Evolutionary conservation across 2,329 filamentous ascomycete species (phyloP), one percentile per base, ranked within the genome.

Genomic region (Colletotrichum sp.): DNA sequence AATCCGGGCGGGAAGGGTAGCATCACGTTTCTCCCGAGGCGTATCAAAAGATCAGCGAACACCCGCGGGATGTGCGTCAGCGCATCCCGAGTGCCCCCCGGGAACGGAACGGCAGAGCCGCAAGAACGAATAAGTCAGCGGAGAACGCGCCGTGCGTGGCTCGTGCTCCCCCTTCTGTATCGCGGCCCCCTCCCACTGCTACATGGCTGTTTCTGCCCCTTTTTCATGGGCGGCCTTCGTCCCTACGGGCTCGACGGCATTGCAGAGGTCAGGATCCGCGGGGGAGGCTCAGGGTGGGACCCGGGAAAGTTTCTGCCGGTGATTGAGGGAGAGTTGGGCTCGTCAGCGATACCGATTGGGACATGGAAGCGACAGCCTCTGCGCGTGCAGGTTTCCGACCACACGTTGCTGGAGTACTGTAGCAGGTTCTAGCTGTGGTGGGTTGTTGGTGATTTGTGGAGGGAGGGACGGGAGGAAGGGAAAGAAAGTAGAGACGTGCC

Each of bases 41-140:
- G 69, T 75, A 67, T 75, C 72, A 43, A 72, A 67, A 63, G 55
- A 75, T 67, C 72, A 72, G 68, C 72, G 72, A 32, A 60, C 24
- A 60, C 28, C 24, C 30, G 58, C 58, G 58, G 30, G 9, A 34
- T 9, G 16, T 32, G 36, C 24, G 16, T n/a, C 21, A 26, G 3
- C 26, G 16, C 16, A 18, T 15, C 26, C 55, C 38, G 60, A 0
- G 0, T 38, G 5, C 5, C 16, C 61, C 61, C 48, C 30, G 15
- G 68, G 55, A 57, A 48, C 24, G 57, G 55, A 61, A 36, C 72
- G 34, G 68, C 72, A 75, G 68, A 75, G 68, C 72, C 72, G 32
- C 63, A 75, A 12, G 24, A 34, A 48, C 24, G 58, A 58, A 43
- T 34, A 26, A 30, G n/a, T 28, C 8, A 66, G 65, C 30, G 38